Evolutionary conservation across 2,329 filamentous ascomycete genomes (phyloP).

Genomic region (Balansia obtecta): DNA sequence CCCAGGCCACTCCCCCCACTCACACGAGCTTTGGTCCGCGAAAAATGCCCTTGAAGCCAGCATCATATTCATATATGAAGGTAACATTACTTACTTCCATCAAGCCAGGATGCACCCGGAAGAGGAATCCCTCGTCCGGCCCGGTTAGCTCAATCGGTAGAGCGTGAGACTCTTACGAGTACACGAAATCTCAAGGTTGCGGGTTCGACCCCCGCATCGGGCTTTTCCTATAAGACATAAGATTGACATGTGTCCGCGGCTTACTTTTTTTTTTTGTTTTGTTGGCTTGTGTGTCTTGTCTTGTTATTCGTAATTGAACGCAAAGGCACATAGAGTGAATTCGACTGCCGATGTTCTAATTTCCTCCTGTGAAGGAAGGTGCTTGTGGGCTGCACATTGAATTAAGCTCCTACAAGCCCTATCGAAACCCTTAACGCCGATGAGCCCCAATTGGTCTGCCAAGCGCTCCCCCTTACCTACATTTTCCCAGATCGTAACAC

Average conservation of each 20-base stretch:
- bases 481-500: background rate
- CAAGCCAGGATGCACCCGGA: background rate
- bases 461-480: background rate
- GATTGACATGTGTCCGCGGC: background rate
- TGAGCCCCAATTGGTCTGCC: background rate
- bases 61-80: background rate
- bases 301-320: background rate
- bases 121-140: slow-evolving; percentile 7
- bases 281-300: background rate
- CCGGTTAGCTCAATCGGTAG: slow-evolving; percentile 37
- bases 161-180: slow-evolving; percentile 55
- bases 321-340: too few species aligned
- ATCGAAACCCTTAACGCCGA: background rate
- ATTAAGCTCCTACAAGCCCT: too few species aligned
- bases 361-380: too few species aligned
- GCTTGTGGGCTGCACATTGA: too few species aligned
- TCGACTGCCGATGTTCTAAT: too few species aligned
- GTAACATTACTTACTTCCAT: rapidly evolving
- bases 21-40: background rate
- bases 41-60: background rate
- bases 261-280: background rate
- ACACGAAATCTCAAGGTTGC: slow-evolving; percentile 33
- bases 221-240: slow-evolving; percentile 5
- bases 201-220: slow-evolving; percentile 37
- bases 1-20: background rate